Percentiles rank a stretch among this genome's conserved stretches.
These are phyloP conservation scores for Chaetomium olivaceum DNA, from an alignment of 2,329 filamentous ascomycete genomes.

Conservation along the genomic window DNA sequence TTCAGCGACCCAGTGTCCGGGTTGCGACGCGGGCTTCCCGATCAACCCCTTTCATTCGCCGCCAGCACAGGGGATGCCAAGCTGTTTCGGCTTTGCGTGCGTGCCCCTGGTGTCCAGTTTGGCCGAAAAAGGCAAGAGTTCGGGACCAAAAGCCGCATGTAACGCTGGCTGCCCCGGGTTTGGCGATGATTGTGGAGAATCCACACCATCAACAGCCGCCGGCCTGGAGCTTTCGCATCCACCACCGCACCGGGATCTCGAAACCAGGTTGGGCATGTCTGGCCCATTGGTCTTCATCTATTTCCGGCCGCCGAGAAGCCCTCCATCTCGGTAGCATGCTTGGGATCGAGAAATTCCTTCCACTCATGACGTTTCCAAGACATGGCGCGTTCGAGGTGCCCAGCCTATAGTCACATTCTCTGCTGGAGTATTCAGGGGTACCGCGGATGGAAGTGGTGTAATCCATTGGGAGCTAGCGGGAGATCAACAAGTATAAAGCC, in stretches of 20 bases:
- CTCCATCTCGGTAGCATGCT: slow-evolving; percentile 2
- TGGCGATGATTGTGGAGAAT: not conserved
- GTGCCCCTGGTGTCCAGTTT: slow-evolving; percentile 1
- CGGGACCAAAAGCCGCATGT: slow-evolving; percentile 25
- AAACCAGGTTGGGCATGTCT: slow-evolving; percentile 19
- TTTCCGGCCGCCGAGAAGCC: slow-evolving; percentile 14
- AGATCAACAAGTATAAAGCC: slow-evolving; percentile 18
- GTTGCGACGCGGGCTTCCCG: slow-evolving; percentile 13
- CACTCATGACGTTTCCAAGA: slow-evolving; percentile 5
- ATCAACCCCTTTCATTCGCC: slow-evolving; percentile 16
- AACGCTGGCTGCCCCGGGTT: slow-evolving; percentile 7
- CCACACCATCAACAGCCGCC: not conserved
- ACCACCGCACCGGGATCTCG: not conserved
- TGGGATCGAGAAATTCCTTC: slow-evolving; percentile 9
- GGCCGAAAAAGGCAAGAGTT: slow-evolving; percentile 15
- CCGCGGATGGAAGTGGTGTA: not conserved
- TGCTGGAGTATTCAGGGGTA: not conserved
- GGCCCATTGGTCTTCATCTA: slow-evolving; percentile 14
- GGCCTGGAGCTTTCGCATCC: not conserved
- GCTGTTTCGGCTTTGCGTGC: slow-evolving; percentile 12
- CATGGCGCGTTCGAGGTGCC: not conserved
- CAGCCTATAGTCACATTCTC: not conserved
- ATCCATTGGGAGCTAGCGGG: not conserved
- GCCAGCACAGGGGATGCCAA: slow-evolving; percentile 13
- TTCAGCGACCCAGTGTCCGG: not conserved